Base-by-base conservation (phyloP, 169 alveolate species). In the Eimeria necatrix region DNA sequence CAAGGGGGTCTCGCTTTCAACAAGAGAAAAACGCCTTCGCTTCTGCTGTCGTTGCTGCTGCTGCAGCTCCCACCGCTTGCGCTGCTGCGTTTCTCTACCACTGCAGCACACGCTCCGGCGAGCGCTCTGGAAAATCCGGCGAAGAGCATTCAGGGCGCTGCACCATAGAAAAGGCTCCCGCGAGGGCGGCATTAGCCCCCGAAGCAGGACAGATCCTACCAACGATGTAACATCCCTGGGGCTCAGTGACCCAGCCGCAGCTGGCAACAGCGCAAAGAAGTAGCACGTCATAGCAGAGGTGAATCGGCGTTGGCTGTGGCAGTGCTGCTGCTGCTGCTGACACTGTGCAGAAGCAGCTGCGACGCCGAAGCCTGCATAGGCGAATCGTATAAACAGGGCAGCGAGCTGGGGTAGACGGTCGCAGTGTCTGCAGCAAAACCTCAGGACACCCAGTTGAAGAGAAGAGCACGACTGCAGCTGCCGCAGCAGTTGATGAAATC, bases 51-150 rank as follows among this genome's bases (percentile, higher is more conserved):
- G 84, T 9, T 64, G 76, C 84, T 73, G 84, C 51, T 73, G 84
- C 84, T 73, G 84, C 84, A 73, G 84, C 49, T 78, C 88, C 88
- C 88, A 78, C n/a, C 88, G 88, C 70, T 78, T 78, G 48, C 88
- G 88, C 68, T 78, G 88, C 41, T 78, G 88, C 16, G 88, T 78
- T 22, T 78, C 88, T 52, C 41, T 78, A 10, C 88, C 88, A 32
- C 61, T 78, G 68, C 88, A 78, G 70, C 88, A 78, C 46, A 78
- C 68, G 14, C 88, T 26, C 4, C 22, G 61, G n/a, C 88, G 20
- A n/a, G 64, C 68, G 16, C 88, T 16, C 26, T 78, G 68, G 24
- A 78, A 51, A 20, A 78, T 78, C 16, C 88, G 88, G 10, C 88
- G 88, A 46, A 78, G 70, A 16, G 68, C 61, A n/a, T 78, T 10